phyloP scores from a whole-genome alignment of 75 land plant species.

The Picea glauca region DNA sequence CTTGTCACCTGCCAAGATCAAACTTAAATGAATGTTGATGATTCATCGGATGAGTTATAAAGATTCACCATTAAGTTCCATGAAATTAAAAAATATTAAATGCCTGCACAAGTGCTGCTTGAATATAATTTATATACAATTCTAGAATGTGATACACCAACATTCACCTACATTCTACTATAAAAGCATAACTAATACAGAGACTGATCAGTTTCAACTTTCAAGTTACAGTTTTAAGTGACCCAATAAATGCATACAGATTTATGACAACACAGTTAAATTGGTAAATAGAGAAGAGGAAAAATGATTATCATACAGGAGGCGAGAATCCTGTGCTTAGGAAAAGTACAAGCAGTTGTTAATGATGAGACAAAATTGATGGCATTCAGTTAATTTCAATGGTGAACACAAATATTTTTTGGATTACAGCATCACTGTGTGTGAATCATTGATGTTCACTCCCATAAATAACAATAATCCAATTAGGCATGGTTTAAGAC shows the following conservation, averaged over 20 bases:
- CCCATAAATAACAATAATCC: too few relatives aligned
- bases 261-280: not conserved
- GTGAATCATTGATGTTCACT: too few relatives aligned
- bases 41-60: not conserved
- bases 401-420: too few relatives aligned
- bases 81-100: not conserved
- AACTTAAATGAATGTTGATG: not conserved
- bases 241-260: not conserved
- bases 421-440: too few relatives aligned
- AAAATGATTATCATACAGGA: not conserved
- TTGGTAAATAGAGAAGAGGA: not conserved
- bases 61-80: not conserved
- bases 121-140: not conserved
- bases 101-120: not conserved
- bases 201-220: not conserved
- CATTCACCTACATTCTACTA: not conserved
- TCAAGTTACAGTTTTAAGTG: too few relatives aligned
- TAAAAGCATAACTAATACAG: not conserved
- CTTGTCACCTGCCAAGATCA: conserved; percentile 68
- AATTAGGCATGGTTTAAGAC: too few relatives aligned
- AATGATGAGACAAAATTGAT: not conserved
- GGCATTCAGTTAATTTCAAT: not conserved
- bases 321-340: not conserved
- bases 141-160: not conserved
- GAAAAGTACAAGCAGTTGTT: not conserved